Conservation (phyloP, 148 eudicot species). For the Chenopodium quinoa region DNA sequence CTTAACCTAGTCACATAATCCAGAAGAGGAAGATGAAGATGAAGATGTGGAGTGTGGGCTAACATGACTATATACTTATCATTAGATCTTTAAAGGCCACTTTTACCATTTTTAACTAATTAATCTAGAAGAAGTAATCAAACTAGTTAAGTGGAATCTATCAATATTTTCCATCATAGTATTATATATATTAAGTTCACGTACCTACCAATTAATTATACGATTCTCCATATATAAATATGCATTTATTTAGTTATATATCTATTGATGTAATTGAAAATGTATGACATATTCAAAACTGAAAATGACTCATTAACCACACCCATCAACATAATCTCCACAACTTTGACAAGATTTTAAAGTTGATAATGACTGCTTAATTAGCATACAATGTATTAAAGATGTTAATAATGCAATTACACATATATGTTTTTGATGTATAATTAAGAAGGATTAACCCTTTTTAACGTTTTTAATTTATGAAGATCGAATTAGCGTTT, state of each 20-base stretch:
- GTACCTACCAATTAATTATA: slow-evolving; percentile 12
- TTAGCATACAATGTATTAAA: neutral
- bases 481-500: too few species aligned
- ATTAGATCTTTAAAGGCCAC: neutral
- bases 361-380: neutral
- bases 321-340: slow-evolving; percentile 1
- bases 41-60: neutral
- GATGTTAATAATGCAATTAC: neutral
- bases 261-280: neutral
- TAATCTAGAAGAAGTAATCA: neutral
- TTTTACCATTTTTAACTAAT: neutral
- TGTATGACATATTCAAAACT: neutral
- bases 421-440: neutral
- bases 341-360: neutral
- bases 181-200: neutral
- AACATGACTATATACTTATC: neutral
- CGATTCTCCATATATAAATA: neutral
- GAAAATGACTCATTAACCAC: slow-evolving; percentile 24
- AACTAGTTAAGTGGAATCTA: neutral
- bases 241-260: too few species aligned
- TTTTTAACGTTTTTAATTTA: neutral
- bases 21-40: neutral
- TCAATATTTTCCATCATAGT: neutral
- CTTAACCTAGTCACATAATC: neutral
- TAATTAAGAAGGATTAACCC: neutral